Conservation (phyloP, 2,329 filamentous ascomycete species). For the Aureobasidium pullulans region DNA sequence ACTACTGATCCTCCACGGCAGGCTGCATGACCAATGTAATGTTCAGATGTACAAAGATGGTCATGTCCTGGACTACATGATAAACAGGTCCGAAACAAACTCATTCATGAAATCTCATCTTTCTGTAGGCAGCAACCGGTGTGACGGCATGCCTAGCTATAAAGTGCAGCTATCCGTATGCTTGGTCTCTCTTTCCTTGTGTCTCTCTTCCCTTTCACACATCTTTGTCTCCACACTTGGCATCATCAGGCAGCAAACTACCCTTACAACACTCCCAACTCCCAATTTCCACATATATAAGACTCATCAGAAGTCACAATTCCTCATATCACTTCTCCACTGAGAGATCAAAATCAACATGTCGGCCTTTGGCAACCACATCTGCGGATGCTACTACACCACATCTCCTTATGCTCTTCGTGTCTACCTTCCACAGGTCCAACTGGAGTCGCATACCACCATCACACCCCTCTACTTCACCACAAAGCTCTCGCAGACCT, state of each 20-base stretch:
- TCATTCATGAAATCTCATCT: background rate
- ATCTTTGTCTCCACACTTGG: background rate
- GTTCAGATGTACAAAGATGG: too few species aligned
- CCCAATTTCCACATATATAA: background rate
- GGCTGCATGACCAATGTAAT: too few species aligned
- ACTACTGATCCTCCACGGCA: too few species aligned
- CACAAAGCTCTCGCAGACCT: constrained; percentile 52
- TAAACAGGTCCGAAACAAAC: background rate
- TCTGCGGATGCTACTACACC: constrained; percentile 27
- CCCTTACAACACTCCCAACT: background rate
- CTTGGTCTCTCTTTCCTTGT: background rate
- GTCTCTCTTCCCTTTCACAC: background rate
- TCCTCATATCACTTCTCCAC: background rate
- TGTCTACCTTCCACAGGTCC: constrained; percentile 51
- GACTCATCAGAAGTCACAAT: background rate
- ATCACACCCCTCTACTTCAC: constrained; percentile 50
- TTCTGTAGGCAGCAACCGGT: background rate
- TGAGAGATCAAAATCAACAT: background rate
- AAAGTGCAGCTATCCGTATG: background rate
- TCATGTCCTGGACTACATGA: too few species aligned
- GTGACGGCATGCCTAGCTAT: background rate
- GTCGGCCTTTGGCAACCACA: constrained; percentile 15
- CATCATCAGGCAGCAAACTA: background rate
- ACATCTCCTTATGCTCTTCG: constrained; percentile 13
- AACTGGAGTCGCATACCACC: constrained; percentile 51